Conservation (phyloP, 768 basidiomycete genomes). For the Termitomyces bulborhizus region DNA sequence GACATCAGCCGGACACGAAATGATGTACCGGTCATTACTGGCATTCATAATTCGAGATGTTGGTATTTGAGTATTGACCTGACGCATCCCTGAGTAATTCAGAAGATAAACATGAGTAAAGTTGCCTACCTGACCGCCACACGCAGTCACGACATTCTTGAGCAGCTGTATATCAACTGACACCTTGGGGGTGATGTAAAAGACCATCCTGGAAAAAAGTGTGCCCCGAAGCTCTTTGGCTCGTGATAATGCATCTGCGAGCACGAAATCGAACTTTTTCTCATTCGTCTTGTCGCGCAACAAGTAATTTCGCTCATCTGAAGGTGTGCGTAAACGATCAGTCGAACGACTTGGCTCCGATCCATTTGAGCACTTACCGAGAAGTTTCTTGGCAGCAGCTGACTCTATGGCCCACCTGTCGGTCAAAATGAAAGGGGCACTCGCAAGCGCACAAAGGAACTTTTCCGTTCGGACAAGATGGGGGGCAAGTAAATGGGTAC, state of each 20-base stretch:
- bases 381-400: conserved; percentile 45
- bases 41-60: conserved; percentile 50
- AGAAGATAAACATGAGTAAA: not conserved
- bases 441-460: conserved; percentile 71
- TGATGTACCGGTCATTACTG: conserved; percentile 47
- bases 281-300: conserved; percentile 61
- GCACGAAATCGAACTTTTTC: conserved; percentile 57
- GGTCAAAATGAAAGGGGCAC: conserved; percentile 55
- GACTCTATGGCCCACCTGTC: conserved; percentile 65
- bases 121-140: conserved; percentile 61
- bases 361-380: conserved; percentile 43
- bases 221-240: conserved; percentile 48
- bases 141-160: conserved; percentile 60
- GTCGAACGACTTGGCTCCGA: not conserved
- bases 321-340: not conserved
- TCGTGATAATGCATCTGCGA: conserved; percentile 52
- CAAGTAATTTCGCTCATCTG: conserved; percentile 60
- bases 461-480: conserved; percentile 81
- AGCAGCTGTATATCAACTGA: conserved; percentile 52
- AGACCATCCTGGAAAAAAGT: conserved; percentile 57
- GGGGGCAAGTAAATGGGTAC: conserved; percentile 73
- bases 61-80: conserved; percentile 44
- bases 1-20: conserved; percentile 61
- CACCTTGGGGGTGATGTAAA: conserved; percentile 72
- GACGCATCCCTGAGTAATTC: not conserved